phyloP scores from a whole-genome alignment of 2,329 filamentous ascomycete species.

The Neonectria coccinea region DNA sequence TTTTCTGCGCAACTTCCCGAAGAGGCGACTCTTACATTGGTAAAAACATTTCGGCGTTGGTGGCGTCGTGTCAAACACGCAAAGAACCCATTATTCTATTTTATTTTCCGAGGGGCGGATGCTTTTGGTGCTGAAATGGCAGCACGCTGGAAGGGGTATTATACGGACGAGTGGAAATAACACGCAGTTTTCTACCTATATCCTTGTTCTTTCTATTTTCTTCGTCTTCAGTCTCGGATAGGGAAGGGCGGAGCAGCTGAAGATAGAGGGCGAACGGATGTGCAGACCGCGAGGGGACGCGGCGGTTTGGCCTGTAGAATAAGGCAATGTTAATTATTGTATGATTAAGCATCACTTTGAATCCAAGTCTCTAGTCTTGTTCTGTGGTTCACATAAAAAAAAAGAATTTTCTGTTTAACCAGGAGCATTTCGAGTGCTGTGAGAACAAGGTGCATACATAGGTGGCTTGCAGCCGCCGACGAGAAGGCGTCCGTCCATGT shows the following conservation, averaged over 20 bases:
- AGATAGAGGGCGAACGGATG: conserved; percentile 5
- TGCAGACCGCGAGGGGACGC: conserved; percentile 7
- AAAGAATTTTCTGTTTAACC: not conserved
- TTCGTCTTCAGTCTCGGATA: conserved; percentile 18
- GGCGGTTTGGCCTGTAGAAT: conserved; percentile 30
- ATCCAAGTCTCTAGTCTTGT: conserved; percentile 17
- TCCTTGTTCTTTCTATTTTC: conserved; percentile 32
- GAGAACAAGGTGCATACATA: conserved; percentile 10
- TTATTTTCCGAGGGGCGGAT: conserved; percentile 27
- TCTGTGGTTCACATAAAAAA: not conserved
- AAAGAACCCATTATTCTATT: conserved; percentile 38
- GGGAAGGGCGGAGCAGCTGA: conserved; percentile 16
- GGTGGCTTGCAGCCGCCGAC: conserved; percentile 10
- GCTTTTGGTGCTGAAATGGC: conserved; percentile 12
- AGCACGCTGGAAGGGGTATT: conserved; percentile 6
- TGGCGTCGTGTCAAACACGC: conserved; percentile 45
- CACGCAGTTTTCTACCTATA: conserved; percentile 35
- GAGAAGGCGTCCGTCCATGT: conserved; percentile 3
- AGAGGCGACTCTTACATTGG: conserved; percentile 40
- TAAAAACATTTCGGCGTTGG: conserved; percentile 44
- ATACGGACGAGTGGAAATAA: conserved; percentile 28
- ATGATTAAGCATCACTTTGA: conserved; percentile 43
- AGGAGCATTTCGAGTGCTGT: not conserved
- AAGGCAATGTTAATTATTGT: conserved; percentile 45
- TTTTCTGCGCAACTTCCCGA: conserved; percentile 50